A percentile compares a stretch with the other conserved stretches of the same genome.
Evolutionary conservation across 495 filamentous ascomycete genomes (phyloP).

Genomic region (Umbilicaria muhlenbergii): DNA sequence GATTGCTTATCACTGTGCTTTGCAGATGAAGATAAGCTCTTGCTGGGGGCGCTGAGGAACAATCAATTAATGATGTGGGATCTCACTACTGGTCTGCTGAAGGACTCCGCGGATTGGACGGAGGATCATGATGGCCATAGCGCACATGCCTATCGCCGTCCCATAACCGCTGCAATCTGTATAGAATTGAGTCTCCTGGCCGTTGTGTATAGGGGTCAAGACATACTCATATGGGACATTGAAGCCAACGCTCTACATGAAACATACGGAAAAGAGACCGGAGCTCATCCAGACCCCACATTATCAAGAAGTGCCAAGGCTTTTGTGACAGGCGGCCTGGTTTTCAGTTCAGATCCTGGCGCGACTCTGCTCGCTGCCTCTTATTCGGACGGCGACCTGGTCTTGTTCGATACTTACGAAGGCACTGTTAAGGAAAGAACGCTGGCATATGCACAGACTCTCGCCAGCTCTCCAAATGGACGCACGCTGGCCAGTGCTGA

Average conservation of each 20-base stretch:
- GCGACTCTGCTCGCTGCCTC: constrained; percentile 14
- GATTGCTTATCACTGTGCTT: constrained; percentile 9
- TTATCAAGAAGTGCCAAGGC: background rate
- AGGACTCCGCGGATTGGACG: constrained; percentile 11
- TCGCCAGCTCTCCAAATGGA: constrained; percentile 18
- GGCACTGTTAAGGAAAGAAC: constrained; percentile 5
- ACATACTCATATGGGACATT: constrained; percentile 15
- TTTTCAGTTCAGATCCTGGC: constrained; percentile 16
- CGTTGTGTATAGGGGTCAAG: constrained; percentile 13
- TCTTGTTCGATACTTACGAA: constrained; percentile 10
- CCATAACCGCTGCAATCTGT: constrained; percentile 8
- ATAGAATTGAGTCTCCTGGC: constrained; percentile 12
- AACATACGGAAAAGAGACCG: constrained; percentile 11
- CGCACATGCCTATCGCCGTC: constrained; percentile 5
- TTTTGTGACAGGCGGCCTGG: constrained; percentile 11
- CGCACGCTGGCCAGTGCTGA: constrained; percentile 14
- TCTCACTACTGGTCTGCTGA: constrained; percentile 2
- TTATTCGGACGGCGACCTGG: constrained; percentile 18
- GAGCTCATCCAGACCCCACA: constrained; percentile 3
- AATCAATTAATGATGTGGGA: constrained; percentile 15
- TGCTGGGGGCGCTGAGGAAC: constrained; percentile 10
- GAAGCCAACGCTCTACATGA: constrained; percentile 10
- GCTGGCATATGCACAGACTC: constrained; percentile 9
- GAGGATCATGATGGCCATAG: constrained; percentile 5
- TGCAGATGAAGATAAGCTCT: constrained; percentile 8